Base-by-base conservation (phyloP, 2,329 filamentous ascomycete species). In the Cladosporium phlei region DNA sequence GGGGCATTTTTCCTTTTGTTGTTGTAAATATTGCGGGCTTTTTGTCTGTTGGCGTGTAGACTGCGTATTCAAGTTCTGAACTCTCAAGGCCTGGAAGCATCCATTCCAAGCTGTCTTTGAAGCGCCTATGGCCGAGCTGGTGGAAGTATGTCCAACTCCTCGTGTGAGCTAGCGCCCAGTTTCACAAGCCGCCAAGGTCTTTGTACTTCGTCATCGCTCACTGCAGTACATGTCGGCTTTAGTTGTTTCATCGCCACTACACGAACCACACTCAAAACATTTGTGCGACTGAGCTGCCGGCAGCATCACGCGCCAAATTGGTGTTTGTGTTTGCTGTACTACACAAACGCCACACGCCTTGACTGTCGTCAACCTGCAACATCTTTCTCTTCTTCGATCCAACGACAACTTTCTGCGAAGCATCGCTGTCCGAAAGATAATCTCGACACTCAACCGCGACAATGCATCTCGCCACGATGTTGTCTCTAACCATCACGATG, bases 11-110 rank as follows among this genome's bases (percentile, higher is more conserved):
- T 45, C 32, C 25, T 45, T 45, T 19, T 45, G 42, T 45, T 20
- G 37, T 38, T 39, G 37, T 39, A 37, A 45, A 45, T 45, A 45
- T 45, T 28, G 42, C 42, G 42, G 32, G n/a, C 42, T 45, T 34
- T 45, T 44, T 34, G 28, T 28, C 17, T 24, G 39, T 43, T 43
- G 42, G 42, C 32, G 42, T 45, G 42, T 45, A 37, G 42, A 25
- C 42, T 45, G 42, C 42, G 42, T 45, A 45, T 45, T 16, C 17
- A 30, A 35, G 30, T 37, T 45, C 8, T 45, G 39, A 33, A 43
- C n/a, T n/a, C n/a, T n/a, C n/a, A n/a, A n/a, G n/a, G n/a, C n/a
- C n/a, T n/a, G n/a, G n/a, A n/a, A n/a, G n/a, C n/a, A n/a, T n/a
- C n/a, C n/a, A n/a, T n/a, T n/a, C n/a, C n/a, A n/a, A n/a, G n/a